A percentile compares a stretch with the other conserved stretches of the same genome.
phyloP scores from a whole-genome alignment of 2,329 filamentous ascomycete species.

The Sarocladiaceae sp. region DNA sequence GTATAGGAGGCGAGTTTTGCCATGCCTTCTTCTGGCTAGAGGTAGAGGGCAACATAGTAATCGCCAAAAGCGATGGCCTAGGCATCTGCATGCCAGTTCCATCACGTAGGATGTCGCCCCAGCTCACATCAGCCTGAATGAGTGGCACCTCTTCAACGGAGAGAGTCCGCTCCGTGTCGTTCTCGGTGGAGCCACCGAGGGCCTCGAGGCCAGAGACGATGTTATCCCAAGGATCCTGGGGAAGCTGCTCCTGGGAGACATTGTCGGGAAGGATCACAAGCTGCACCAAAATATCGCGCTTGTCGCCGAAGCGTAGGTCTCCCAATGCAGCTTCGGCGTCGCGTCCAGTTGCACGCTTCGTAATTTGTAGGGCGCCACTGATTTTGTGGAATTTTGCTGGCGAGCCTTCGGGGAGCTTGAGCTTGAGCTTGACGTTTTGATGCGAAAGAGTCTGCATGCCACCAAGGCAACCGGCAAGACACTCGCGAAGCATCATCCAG shows the following conservation, averaged over 20 bases:
- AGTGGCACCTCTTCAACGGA: slow-evolving; percentile 93
- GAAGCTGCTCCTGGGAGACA: slow-evolving; percentile 72
- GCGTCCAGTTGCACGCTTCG: slow-evolving; percentile 87
- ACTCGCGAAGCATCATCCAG: slow-evolving; percentile 99
- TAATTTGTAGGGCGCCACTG: slow-evolving; percentile 90
- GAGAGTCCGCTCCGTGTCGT: slow-evolving; percentile 72
- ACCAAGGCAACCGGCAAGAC: slow-evolving; percentile 86
- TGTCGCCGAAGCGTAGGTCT: slow-evolving; percentile 91
- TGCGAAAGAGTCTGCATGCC: slow-evolving; percentile 92
- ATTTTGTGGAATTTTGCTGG: slow-evolving; percentile 99
- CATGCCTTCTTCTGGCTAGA: slow-evolving; percentile 60
- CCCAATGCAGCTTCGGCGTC: slow-evolving; percentile 91
- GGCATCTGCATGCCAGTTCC: slow-evolving; percentile 80
- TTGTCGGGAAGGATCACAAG: slow-evolving; percentile 87
- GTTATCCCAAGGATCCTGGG: slow-evolving; percentile 94
- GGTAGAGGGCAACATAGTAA: slow-evolving; percentile 80
- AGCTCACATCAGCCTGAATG: slow-evolving; percentile 89
- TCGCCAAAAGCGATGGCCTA: slow-evolving; percentile 83
- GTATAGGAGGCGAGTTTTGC: slow-evolving; percentile 70
- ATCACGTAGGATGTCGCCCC: slow-evolving; percentile 88
- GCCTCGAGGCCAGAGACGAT: slow-evolving; percentile 94
- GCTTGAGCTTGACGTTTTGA: slow-evolving; percentile 93
- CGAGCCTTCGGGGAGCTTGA: slow-evolving; percentile 89
- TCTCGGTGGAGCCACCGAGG: slow-evolving; percentile 78
- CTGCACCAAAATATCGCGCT: slow-evolving; percentile 87